Evolutionary conservation across 2,329 filamentous ascomycete species (phyloP).

Genomic region (Thielaviopsis euricoi): DNA sequence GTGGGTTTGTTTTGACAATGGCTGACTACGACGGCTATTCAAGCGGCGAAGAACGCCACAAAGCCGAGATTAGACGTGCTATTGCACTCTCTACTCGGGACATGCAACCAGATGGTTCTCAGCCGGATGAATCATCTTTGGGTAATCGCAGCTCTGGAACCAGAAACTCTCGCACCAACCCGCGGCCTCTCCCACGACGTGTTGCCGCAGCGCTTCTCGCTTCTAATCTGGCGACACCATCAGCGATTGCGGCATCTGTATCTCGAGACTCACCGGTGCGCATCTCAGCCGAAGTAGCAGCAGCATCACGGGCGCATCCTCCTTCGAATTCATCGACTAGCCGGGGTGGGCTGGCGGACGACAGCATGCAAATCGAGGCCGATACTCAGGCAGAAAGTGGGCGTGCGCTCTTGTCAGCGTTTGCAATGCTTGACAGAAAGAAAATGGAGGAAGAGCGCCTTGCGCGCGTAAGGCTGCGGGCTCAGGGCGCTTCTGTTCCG

Average conservation of each 20-base stretch:
- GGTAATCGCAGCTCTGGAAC: neutral
- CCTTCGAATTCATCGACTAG: neutral
- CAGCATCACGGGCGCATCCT: neutral
- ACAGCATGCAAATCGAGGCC: neutral
- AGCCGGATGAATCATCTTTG: neutral
- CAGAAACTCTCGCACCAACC: neutral
- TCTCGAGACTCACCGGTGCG: neutral
- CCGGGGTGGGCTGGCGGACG: neutral
- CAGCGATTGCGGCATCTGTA: conserved; percentile 7
- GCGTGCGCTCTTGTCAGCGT: conserved; percentile 16
- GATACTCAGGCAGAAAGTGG: neutral
- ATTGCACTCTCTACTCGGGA: conserved; percentile 39
- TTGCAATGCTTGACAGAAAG: conserved; percentile 52
- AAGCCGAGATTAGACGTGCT: conserved; percentile 42
- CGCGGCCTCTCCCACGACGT: conserved; percentile 1
- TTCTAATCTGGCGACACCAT: conserved; percentile 8
- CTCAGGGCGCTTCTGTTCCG: neutral
- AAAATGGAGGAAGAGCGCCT: conserved; percentile 77
- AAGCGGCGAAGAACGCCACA: conserved; percentile 28
- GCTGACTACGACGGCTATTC: conserved; percentile 11
- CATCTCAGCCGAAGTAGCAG: neutral
- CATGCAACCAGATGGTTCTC: conserved; percentile 6
- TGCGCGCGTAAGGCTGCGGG: conserved; percentile 27
- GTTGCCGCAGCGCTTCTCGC: conserved; percentile 7
- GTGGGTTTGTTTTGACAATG: neutral